Evolutionary conservation across 495 filamentous ascomycete genomes (phyloP).

Genomic region (Letharia columbiana): DNA sequence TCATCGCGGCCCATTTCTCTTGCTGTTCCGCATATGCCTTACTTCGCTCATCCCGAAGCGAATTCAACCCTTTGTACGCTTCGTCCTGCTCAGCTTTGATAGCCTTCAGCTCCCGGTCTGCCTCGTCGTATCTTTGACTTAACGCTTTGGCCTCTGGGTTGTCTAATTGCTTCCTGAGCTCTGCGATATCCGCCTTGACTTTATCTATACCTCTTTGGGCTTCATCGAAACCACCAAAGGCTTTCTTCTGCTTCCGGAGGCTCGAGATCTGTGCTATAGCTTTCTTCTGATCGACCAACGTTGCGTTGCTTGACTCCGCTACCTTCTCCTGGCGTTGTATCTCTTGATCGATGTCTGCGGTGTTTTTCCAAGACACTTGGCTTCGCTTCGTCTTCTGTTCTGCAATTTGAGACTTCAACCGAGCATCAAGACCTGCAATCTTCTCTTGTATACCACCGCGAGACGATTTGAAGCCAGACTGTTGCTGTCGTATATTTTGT

Average conservation of each 20-base stretch:
- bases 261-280: slow-evolving; percentile 70
- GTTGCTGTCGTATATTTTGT: slow-evolving; percentile 64
- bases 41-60: slow-evolving; percentile 80
- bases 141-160: slow-evolving; percentile 88
- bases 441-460: slow-evolving; percentile 69
- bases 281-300: slow-evolving; percentile 94
- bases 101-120: slow-evolving; percentile 74
- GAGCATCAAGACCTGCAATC: slow-evolving; percentile 75
- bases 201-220: slow-evolving; percentile 77
- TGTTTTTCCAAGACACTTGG: slow-evolving; percentile 71
- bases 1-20: slow-evolving; percentile 69
- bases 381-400: slow-evolving; percentile 76
- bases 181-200: slow-evolving; percentile 73
- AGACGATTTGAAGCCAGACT: slow-evolving; percentile 72
- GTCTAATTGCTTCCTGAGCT: slow-evolving; percentile 74
- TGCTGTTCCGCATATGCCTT: slow-evolving; percentile 75
- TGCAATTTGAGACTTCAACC: slow-evolving; percentile 67
- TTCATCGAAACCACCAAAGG: slow-evolving; percentile 73
- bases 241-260: slow-evolving; percentile 82
- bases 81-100: slow-evolving; percentile 88
- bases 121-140: slow-evolving; percentile 69
- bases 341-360: slow-evolving; percentile 76
- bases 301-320: slow-evolving; percentile 80
- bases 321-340: slow-evolving; percentile 72
- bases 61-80: slow-evolving; percentile 73